Evolutionary conservation across 495 filamentous ascomycete genomes (phyloP), one percentile per base, ranked within the genome.

Genomic region (Podospora pseudopauciseta): DNA sequence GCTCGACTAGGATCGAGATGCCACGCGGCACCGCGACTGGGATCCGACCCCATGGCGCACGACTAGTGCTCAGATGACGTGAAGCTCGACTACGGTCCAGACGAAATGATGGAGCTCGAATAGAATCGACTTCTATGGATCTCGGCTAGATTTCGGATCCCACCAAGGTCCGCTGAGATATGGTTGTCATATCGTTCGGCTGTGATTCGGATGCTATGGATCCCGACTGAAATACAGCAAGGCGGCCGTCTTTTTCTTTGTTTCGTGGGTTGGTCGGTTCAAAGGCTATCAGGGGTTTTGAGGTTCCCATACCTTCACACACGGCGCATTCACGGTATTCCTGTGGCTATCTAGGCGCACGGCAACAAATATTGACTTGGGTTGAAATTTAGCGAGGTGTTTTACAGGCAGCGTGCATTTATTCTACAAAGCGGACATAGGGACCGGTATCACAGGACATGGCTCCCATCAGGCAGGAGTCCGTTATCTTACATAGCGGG

Each of bases 151-250:
- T 23, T 1, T 23, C 23, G 23, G 1, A 23, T 23, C 23, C 23
- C 23, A 23, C 23, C 23, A 23, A 23, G 23, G 23, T 1, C 23
- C 1, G 23, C 23, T 23, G 23, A 23, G 23, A 23, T 23, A 23
- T 23, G 1, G 23, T 23, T 23, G 23, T 23, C 23, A 23, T 23
- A 23, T 23, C 23, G 23, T 23, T 23, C 23, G 23, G 1, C 23
- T 23, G 1, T 23, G 53, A 90, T 74, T 79, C 83, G 6, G 89
- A 92, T 81, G 89, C 88, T 60, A 92, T 92, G 90, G 90, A 92
- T 63, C 80, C 91, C 49, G 89, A 87, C 64, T 90, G 73, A 81
- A 20, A 6, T 2, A n/a, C 53, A 66, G 65, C 23, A 23, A 23
- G 23, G 23, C 1, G 23, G 23, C 23, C 23, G 23, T 23, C 19